Base-by-base conservation (phyloP, 768 basidiomycete genomes). In the Pleurotus sapidus region DNA sequence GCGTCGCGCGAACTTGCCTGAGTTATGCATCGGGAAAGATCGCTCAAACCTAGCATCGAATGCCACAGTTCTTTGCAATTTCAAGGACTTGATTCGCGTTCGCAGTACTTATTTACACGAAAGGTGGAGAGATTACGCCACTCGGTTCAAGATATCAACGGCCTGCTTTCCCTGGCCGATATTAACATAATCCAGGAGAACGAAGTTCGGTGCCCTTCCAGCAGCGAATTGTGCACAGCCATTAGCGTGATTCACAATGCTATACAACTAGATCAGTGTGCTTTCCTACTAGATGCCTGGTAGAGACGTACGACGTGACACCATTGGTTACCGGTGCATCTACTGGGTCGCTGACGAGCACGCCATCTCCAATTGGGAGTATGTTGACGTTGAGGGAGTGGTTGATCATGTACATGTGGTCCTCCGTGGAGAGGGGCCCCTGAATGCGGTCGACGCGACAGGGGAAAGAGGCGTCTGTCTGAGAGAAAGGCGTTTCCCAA, bases 351-450 rank as follows among this genome's bases (percentile, higher is more conserved):
- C 70, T 70, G 34, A 77, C 64, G 38, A 78, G 68, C 17, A 78
- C 68, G 2, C 76, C 74, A 17, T 24, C 55, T 4, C 70, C 73
- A 39, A 73, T 70, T 3, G 70, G 72, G 20, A 76, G 49, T 34
- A 77, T 66, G 54, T 84, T 70, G 50, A 64, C 72, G 71, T 84
- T 80, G 5, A 84, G 69, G 9, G 76, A 80, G 60, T 86, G 84
- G 64, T 84, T 86, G 66, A 84, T 81, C 69, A 84, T 68, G 63
- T 83, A 81, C 64, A 79, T 79, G 62, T 86, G 83, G 55, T 83
- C 82, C 24, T 66, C 66, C 1, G 73, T 74, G 4, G 76, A 61
- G 18, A 84, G 72, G 5, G 82, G 78, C 0, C 83, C 83, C 15
- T 61, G 62, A 25, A 75, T 82, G 38, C 83, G 77, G 59, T 84